Evolutionary conservation across 2,329 filamentous ascomycete genomes (phyloP).

Genomic region (Sporothrix sp.): DNA sequence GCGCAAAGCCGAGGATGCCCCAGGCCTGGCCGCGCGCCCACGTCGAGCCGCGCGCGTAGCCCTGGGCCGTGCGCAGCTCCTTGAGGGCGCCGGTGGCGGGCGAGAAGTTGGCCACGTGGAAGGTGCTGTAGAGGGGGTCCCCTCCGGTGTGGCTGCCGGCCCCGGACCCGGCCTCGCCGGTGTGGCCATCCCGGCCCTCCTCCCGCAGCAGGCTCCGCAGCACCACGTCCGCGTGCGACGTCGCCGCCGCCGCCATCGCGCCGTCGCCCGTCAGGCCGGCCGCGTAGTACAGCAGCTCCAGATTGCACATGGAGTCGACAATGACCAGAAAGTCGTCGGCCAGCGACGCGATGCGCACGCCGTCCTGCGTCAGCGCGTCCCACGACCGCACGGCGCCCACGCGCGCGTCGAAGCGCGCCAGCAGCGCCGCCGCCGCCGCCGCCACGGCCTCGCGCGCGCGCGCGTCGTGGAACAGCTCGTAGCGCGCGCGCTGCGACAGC

Average conservation of each 20-base stretch:
- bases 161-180: too few relatives aligned
- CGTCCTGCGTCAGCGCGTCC: slow-evolving; percentile 30
- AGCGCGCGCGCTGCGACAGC: slow-evolving; percentile 37
- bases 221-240: slow-evolving; percentile 32
- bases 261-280: slow-evolving; percentile 24
- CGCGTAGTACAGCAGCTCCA: slow-evolving; percentile 30
- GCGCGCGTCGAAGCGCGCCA: slow-evolving; percentile 31
- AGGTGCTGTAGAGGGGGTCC: slow-evolving; percentile 30
- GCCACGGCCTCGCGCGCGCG: slow-evolving; percentile 32
- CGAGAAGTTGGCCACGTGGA: slow-evolving; percentile 42
- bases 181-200: slow-evolving; percentile 22
- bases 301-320: slow-evolving; percentile 34
- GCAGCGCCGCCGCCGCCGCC: slow-evolving; percentile 33
- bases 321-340: slow-evolving; percentile 31
- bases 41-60: slow-evolving; percentile 35
- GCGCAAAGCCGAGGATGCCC: slow-evolving; percentile 40
- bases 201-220: slow-evolving; percentile 31
- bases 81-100: slow-evolving; percentile 33
- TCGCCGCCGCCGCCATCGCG: slow-evolving; percentile 23
- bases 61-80: slow-evolving; percentile 38
- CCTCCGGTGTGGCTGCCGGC: too few relatives aligned
- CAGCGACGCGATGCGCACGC: slow-evolving; percentile 24
- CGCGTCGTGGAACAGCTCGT: slow-evolving; percentile 29
- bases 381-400: slow-evolving; percentile 41
- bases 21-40: slow-evolving; percentile 45